Base-by-base conservation (phyloP, 2,329 filamentous ascomycete genomes). In the Trichothecium roseum region DNA sequence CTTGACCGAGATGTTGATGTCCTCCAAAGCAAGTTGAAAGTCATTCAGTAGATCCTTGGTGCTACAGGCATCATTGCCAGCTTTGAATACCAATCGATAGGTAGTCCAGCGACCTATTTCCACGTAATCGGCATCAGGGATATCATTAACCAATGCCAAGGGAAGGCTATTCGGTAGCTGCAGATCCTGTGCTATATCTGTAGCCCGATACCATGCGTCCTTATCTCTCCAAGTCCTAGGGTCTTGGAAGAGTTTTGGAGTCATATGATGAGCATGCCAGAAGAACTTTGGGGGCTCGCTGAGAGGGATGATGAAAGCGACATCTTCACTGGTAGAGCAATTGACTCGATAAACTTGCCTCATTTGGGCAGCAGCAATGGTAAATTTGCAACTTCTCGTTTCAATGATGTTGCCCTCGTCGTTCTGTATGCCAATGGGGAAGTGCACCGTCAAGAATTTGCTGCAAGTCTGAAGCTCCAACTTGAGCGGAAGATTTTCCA, bases 1-100 rank as follows among this genome's bases (percentile, higher is more conserved):
- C 22, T 65, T 49, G 13, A 80, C 59, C 0, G 59, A 50, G 33
- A 94, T 66, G 40, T 93, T 94, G 59, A 82, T 82, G 42, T 93
- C 83, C 9, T 64, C 60, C 1, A 95, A 62, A 1, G 72, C 72
- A 8, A 60, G 51, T 4, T 65, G 58, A 15, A 82, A 59, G 1
- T 56, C 44, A 1, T 52, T 42, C 46, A 70, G 68, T 3, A 45
- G 40, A 1, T 48, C 42, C 2, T 54, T 37, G 6, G 53, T 43
- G 8, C 50, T 43, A 2, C 51, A 39, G 2, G 45, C 32, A 3
- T 38, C 44, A 3, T 32, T 29, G 6, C 52, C 37, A 4, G n/a
- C n/a, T n/a, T n/a, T n/a, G n/a, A 78, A 48, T 0, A 57, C 46
- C n/a, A 78, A 47, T 32, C 64, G 59, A 37, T 76, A 68, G 0